Conservation (phyloP, 1,139 yeast species). For the Pichia sp. region DNA sequence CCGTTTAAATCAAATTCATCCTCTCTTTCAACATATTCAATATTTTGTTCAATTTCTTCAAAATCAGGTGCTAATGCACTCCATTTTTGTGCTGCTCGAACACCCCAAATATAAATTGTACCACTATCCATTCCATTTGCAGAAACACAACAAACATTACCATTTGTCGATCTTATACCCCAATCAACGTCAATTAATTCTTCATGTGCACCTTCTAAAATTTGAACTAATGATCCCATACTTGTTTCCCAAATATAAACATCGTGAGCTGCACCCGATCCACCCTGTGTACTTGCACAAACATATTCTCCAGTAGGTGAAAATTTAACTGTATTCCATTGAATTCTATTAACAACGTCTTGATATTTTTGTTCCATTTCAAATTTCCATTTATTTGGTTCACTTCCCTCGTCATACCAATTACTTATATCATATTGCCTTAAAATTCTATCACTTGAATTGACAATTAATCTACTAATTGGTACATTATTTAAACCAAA, state of each 20-base stretch:
- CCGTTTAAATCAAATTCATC: conserved; percentile 87
- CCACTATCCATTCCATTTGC: conserved; percentile 92
- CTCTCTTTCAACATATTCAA: conserved; percentile 81
- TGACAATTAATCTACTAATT: conserved; percentile 46
- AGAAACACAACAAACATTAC: conserved; percentile 52
- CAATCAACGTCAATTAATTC: conserved; percentile 79
- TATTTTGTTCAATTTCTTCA: conserved; percentile 88
- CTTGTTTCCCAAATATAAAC: conserved; percentile 91
- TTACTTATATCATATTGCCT: conserved; percentile 49
- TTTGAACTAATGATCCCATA: conserved; percentile 81
- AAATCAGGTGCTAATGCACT: conserved; percentile 96
- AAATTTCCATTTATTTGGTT: conserved; percentile 45
- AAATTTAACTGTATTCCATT: conserved; percentile 81
- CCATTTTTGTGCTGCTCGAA: conserved; percentile 88
- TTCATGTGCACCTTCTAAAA: conserved; percentile 89
- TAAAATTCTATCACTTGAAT: conserved; percentile 77
- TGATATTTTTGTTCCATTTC: conserved; percentile 80
- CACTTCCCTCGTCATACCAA: conserved; percentile 11
- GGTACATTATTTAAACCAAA: conserved; percentile 42
- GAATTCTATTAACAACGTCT: conserved; percentile 81
- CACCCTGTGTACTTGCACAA: conserved; percentile 83
- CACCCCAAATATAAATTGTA: conserved; percentile 74
- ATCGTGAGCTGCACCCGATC: conserved; percentile 81
- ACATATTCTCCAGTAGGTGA: conserved; percentile 78
- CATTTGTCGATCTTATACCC: conserved; percentile 51